phyloP scores from a whole-genome alignment of 305 asterid genomes.

The Coffea humblotiana region DNA sequence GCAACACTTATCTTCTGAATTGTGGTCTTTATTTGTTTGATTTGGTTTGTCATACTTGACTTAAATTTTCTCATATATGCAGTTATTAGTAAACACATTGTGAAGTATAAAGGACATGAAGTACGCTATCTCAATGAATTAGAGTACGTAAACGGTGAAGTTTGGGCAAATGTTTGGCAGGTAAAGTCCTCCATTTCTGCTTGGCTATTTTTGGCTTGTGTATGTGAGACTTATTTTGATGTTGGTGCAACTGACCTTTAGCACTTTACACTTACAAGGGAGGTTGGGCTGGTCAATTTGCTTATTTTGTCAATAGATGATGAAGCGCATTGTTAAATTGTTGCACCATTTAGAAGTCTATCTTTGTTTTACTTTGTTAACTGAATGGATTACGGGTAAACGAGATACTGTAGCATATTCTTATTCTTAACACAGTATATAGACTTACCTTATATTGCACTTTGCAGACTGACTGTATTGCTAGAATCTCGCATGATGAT shows the following conservation, averaged over 20 bases:
- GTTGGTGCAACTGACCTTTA: not conserved
- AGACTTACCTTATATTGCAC: not conserved
- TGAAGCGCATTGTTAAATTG: not conserved
- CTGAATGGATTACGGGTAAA: not conserved
- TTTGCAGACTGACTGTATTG: constrained; percentile 89
- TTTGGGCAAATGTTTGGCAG: constrained; percentile 94
- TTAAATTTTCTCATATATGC: constrained; percentile 26
- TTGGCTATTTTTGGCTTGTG: constrained; percentile 5
- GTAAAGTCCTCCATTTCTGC: constrained; percentile 32
- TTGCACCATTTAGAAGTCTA: not conserved
- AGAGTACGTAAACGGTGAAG: constrained; percentile 85
- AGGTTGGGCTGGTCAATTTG: not conserved
- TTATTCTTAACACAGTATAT: not conserved
- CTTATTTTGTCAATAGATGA: not conserved
- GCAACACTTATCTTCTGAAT: not conserved
- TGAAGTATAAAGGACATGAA: constrained; percentile 70
- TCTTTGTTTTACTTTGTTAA: not conserved
- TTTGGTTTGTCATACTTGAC: constrained; percentile 6
- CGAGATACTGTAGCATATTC: not conserved
- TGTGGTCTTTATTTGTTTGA: not conserved
- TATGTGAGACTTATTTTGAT: not conserved
- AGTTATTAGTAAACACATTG: constrained; percentile 57
- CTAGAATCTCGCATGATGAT: constrained; percentile 68
- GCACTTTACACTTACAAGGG: not conserved
- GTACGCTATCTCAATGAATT: constrained; percentile 82